phyloP scores from a whole-genome alignment of 2,329 filamentous ascomycete species.

The Magnaporthiopsis poae region DNA sequence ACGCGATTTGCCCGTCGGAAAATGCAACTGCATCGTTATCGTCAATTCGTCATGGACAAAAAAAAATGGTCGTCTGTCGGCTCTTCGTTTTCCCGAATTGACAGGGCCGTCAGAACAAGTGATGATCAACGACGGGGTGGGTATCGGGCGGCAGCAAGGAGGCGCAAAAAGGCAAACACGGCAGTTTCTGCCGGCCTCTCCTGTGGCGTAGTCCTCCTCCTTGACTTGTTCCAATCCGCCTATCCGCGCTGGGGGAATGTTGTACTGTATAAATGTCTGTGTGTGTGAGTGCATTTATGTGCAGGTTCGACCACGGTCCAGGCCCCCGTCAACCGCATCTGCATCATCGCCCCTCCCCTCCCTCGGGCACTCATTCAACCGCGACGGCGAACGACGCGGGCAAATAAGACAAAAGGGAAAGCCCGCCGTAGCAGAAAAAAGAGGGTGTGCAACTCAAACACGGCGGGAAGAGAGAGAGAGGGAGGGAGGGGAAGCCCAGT shows the following conservation, averaged over 20 bases:
- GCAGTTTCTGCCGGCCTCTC: no score
- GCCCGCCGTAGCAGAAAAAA: no score
- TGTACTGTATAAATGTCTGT: background rate
- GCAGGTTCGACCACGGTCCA: background rate
- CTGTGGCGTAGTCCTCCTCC: background rate
- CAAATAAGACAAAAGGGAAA: background rate
- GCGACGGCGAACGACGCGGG: no score
- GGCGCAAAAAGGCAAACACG: no score
- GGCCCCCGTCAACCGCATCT: background rate
- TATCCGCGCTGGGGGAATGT: background rate
- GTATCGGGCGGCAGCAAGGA: background rate
- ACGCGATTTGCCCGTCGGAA: no score
- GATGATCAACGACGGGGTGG: background rate
- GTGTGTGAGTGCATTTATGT: background rate
- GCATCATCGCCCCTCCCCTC: no score
- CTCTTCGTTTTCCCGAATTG: background rate
- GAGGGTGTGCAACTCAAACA: background rate
- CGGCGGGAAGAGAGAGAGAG: background rate
- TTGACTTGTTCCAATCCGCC: background rate
- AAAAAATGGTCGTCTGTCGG: no score
- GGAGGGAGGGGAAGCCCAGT: background rate
- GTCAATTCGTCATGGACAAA: no score
- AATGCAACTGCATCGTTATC: no score
- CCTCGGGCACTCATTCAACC: no score
- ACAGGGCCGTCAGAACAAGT: background rate